Percentiles rank a stretch among this genome's conserved stretches.
phyloP scores from a whole-genome alignment of 306 rosid species.

The Argentina anserina region DNA sequence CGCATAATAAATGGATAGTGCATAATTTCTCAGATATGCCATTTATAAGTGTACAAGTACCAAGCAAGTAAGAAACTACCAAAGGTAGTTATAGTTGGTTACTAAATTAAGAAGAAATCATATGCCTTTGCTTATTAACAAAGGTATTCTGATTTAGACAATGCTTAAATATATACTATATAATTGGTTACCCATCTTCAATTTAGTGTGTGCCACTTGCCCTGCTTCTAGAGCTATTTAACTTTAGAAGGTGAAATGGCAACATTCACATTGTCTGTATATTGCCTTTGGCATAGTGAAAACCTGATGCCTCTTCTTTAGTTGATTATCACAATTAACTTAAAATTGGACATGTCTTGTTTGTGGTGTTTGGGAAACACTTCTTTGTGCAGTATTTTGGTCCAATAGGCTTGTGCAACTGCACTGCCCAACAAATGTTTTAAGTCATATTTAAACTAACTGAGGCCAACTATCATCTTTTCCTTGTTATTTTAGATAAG shows the following conservation, averaged over 20 bases:
- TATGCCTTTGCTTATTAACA: background rate
- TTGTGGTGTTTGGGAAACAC: background rate
- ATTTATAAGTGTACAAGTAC: background rate
- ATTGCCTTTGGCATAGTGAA: background rate
- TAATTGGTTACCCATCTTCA: background rate
- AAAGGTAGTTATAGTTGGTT: background rate
- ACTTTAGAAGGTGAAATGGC: background rate
- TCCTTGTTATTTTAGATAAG: background rate
- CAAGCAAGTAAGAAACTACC: background rate
- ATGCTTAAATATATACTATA: background rate
- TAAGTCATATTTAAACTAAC: background rate
- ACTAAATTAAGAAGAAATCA: background rate
- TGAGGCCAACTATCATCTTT: background rate
- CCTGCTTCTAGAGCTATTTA: background rate
- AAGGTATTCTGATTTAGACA: background rate
- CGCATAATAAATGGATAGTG: background rate
- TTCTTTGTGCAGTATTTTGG: background rate
- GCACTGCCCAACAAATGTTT: background rate
- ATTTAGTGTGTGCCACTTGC: background rate
- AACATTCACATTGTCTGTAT: background rate
- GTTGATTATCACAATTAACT: background rate
- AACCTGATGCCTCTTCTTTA: background rate
- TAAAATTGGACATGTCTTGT: background rate
- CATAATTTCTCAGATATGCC: background rate
- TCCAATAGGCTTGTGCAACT: background rate